Evolutionary conservation across 768 basidiomycete species (phyloP).

Genomic region (Tylopilus sp.): DNA sequence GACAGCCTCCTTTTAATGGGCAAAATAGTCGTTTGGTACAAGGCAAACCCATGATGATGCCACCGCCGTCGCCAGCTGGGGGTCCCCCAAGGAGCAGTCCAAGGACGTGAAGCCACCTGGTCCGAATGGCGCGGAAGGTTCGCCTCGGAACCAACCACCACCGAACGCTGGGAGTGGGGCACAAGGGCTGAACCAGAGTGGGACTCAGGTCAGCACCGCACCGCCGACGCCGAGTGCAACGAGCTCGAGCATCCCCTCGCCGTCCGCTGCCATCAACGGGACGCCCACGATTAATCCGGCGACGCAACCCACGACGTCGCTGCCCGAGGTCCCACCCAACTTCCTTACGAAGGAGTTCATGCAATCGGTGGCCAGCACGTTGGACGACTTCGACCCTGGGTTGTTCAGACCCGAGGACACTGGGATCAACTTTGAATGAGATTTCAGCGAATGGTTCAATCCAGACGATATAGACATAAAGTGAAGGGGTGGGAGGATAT

Average conservation of each 20-base stretch:
- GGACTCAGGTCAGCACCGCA: conserved; percentile 28
- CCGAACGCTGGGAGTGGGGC: too few species aligned
- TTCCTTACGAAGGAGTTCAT: conserved; percentile 41
- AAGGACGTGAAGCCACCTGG: conserved; percentile 30
- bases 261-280: conserved; percentile 32
- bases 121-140: conserved; percentile 33
- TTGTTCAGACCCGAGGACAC: conserved; percentile 45
- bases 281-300: conserved; percentile 30
- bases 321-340: conserved; percentile 25
- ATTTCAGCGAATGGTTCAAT: too few species aligned
- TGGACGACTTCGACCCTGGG: too few species aligned
- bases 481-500: conserved; percentile 2
- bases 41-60: conserved; percentile 43
- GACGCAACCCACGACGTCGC: conserved; percentile 20
- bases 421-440: too few species aligned
- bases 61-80: conserved; percentile 48
- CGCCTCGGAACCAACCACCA: too few species aligned
- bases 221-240: too few species aligned
- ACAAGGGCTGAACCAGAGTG: conserved; percentile 18
- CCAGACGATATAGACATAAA: conserved; percentile 41
- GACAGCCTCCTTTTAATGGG: conserved; percentile 33
- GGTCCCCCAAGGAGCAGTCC: conserved; percentile 29
- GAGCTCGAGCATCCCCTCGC: too few species aligned
- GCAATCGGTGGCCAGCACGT: too few species aligned
- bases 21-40: conserved; percentile 31